Conservation (phyloP, 441 rosid genomes). For the Eruca vesicaria region DNA sequence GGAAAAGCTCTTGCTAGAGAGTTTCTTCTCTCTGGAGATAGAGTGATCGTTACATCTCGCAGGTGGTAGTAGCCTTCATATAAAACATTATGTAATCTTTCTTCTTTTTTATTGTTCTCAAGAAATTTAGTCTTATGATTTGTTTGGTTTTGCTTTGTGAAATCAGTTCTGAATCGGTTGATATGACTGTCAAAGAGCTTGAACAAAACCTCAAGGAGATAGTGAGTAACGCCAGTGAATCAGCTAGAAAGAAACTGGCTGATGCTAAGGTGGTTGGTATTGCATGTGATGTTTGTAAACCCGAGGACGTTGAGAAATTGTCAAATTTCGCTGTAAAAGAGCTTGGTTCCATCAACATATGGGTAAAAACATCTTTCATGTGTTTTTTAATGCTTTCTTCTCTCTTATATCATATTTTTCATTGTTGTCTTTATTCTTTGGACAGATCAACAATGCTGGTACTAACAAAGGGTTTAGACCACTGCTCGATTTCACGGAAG, state of each 20-base stretch:
- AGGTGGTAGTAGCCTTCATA: slow-evolving; percentile 48
- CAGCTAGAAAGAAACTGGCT: slow-evolving; percentile 43
- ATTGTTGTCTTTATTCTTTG: background rate
- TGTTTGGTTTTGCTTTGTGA: slow-evolving; percentile 15
- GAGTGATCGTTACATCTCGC: slow-evolving; percentile 84
- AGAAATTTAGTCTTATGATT: slow-evolving; percentile 5
- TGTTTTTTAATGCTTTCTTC: background rate
- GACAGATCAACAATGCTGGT: slow-evolving; percentile 88
- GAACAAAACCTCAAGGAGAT: slow-evolving; percentile 73
- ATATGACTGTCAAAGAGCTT: slow-evolving; percentile 71
- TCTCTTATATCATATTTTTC: background rate
- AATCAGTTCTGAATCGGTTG: slow-evolving; percentile 70
- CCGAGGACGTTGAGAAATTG: slow-evolving; percentile 64
- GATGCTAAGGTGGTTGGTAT: slow-evolving; percentile 76
- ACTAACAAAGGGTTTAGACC: slow-evolving; percentile 94
- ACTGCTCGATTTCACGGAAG: slow-evolving; percentile 74
- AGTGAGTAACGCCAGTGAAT: slow-evolving; percentile 43
- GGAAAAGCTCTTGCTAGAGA: slow-evolving; percentile 97
- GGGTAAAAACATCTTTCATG: slow-evolving; percentile 49
- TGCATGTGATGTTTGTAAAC: slow-evolving; percentile 79
- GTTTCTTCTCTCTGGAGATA: slow-evolving; percentile 88
- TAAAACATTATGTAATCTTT: background rate
- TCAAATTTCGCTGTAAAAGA: slow-evolving; percentile 69
- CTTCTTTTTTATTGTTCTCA: background rate
- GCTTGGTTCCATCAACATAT: slow-evolving; percentile 79